Percentiles rank a stretch among this genome's conserved stretches.
Conservation (phyloP, 345 rosid species). For the Salix udensis region DNA sequence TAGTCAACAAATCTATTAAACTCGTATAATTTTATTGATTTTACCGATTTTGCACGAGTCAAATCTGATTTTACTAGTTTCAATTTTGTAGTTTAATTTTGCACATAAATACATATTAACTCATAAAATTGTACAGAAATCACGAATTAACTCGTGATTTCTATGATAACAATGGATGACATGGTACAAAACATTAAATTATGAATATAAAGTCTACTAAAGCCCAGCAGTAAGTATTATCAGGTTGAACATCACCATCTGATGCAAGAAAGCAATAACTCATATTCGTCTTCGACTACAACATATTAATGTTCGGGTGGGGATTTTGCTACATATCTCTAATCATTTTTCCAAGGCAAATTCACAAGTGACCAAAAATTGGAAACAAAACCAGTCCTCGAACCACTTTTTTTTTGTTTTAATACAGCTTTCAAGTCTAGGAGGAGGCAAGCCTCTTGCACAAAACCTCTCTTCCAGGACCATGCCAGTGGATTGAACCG, state of each 20-base stretch:
- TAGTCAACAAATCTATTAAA: too few species aligned
- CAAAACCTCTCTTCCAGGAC: slow-evolving; percentile 58
- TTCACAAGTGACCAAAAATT: background rate
- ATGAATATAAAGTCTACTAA: too few species aligned
- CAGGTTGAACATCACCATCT: background rate
- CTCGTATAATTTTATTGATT: too few species aligned
- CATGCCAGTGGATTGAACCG: background rate
- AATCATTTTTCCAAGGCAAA: background rate
- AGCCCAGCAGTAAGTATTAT: background rate
- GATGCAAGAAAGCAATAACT: background rate
- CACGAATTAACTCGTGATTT: too few species aligned
- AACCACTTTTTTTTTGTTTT: too few species aligned
- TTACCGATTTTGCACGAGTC: too few species aligned
- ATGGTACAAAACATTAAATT: too few species aligned
- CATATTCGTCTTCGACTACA: background rate
- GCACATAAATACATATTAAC: too few species aligned
- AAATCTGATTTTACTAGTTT: too few species aligned
- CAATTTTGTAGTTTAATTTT: too few species aligned
- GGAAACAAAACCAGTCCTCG: background rate
- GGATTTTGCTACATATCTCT: background rate
- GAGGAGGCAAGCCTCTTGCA: slow-evolving; percentile 41
- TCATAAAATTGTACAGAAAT: too few species aligned
- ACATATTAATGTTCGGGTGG: background rate
- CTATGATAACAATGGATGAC: too few species aligned
- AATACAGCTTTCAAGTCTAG: slow-evolving; percentile 22